Conservation (phyloP, 2,329 filamentous ascomycete species). For the Ophiostoma quercus region DNA sequence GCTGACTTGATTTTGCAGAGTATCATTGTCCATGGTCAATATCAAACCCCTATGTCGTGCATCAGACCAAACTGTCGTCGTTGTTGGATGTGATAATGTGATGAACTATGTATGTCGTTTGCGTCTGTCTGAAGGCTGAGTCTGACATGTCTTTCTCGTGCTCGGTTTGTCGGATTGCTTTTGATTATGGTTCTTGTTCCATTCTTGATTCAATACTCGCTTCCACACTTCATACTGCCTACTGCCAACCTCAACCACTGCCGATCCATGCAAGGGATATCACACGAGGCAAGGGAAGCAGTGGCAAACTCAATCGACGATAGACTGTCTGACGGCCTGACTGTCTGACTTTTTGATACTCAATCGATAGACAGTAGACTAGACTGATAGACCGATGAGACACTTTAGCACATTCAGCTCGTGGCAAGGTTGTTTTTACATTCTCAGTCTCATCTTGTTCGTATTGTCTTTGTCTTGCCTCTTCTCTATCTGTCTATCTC, state of each 20-base stretch:
- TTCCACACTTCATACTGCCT: background rate
- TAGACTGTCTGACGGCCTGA: no score
- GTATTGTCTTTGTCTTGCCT: background rate
- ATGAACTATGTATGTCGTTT: background rate
- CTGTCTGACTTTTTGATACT: no score
- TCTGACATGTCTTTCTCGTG: background rate
- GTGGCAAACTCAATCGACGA: background rate
- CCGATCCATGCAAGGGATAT: background rate
- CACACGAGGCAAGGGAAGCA: background rate
- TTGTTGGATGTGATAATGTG: background rate
- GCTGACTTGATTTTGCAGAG: background rate
- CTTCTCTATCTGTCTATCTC: background rate
- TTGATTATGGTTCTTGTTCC: background rate
- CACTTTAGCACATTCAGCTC: background rate
- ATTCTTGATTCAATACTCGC: background rate
- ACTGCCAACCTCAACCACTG: background rate
- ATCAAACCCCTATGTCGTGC: conserved; percentile 1
- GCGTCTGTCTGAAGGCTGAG: background rate
- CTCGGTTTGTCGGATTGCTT: no score
- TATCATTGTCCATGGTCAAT: background rate
- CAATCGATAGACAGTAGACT: no score
- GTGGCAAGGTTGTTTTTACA: background rate
- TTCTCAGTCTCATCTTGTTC: background rate
- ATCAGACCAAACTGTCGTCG: background rate
- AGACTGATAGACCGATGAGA: background rate